Base-by-base conservation (phyloP, 108 stramenopile genomes). In the Cylindrotheca fusiformis region DNA sequence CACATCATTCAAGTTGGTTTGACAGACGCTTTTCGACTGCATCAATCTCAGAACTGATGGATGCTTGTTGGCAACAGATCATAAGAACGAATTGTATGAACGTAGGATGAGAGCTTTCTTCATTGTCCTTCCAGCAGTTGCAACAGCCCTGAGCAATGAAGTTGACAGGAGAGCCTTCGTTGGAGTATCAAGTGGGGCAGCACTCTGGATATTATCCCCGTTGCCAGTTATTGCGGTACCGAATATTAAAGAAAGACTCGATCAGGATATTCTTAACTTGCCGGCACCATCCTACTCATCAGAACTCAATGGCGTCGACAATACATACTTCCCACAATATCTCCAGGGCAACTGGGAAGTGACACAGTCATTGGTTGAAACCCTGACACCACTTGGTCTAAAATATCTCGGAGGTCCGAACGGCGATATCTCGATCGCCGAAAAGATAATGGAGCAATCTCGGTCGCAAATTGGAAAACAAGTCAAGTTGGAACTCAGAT, bases 321-420 rank as follows among this genome's bases (percentile, higher is more conserved):
- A 87, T 45, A 63, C 75, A 8, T 84, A 79, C 53, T 92, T 73
- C 53, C 86, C 86, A 24, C 53, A 48, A 20, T 92, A 63, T 56
- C 57, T 92, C 59, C 77, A 60, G 33, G 90, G 90, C 8, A 75
- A 79, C 53, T 92, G 90, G 90, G 73, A 85, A 63, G 87, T 81
- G 30, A 74, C 76, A 18, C 90, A 92, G 63, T 87, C 90, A 10
- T 57, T 92, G 12, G 61, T 73, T 18, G 69, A 72, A 12, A 77
- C 79, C 3, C 53, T 68, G 23, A 65, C 90, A 18, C 90, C 90
- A 2, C 75, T 92, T 23, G 90, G 90, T 4, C 48, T 85, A 4
- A 78, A 82, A 51, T 92, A 72, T 69, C 48, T 83, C 32, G 90
- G 90, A 24, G 90, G 90, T 6, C 90, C 90, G 25, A 74, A 81